Evolutionary conservation across 2,329 filamentous ascomycete genomes (phyloP), one percentile per base, ranked within the genome.

Genomic region (Ascochyta koolunga): DNA sequence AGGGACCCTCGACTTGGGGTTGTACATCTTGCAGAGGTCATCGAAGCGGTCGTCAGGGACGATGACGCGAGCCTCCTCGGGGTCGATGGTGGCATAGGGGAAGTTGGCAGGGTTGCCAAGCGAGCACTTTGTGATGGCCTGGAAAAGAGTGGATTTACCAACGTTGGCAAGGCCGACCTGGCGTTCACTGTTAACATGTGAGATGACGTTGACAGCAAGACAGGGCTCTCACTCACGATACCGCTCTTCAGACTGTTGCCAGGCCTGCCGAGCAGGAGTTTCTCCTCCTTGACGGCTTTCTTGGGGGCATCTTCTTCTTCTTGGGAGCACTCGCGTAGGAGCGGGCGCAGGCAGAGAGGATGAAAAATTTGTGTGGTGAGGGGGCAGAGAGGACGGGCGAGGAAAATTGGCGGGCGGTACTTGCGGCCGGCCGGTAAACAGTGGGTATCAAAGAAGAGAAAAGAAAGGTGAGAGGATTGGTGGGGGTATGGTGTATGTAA

Each of bases 31-130:
- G 77, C 88, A 90, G 46, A 99, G 84, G 93, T 92, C 97, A 82
- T 98, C 92, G 79, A 90, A 99, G 59, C 95, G 89, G 60, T 90
- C 91, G 80, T 99, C 95, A 40, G 95, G 96, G 29, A 99, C 95
- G 69, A 99, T 87, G 78, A 99, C 95, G 69, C 93, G 91, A 61
- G 95, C 91, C 82, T 99, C 95, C 82, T 99, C 96, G 41, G 95
- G 95, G 67, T 99, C 93, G 78, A 99, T 99, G 71, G 95, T 99
- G 74, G 95, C 95, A 83, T 96, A 99, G 50, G 95, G 95, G 77
- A 98, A 99, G 82, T 99, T 99, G 82, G 95, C 95, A 70, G 96
- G 96, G 82, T 98, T 99, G 80, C 96, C 95, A 72, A 99, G 88
- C 64, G 87, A 87, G 79, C 89, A 96, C 84, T 97, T 98, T 76